phyloP scores from a whole-genome alignment of 805 yeast species.

The Yarrowia divulgata region DNA sequence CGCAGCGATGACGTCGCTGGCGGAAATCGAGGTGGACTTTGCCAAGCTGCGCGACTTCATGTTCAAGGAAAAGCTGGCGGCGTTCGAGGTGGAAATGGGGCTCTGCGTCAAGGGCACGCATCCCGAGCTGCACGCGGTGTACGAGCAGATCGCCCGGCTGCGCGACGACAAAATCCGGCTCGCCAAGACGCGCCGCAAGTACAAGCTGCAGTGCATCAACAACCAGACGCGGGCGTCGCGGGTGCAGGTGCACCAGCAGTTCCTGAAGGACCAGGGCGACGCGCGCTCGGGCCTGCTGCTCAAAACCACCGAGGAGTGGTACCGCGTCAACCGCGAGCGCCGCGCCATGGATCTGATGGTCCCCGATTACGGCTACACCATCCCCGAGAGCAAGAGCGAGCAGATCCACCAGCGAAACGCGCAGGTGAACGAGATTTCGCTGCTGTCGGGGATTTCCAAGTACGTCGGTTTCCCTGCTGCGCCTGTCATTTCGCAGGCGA shows the following conservation, averaged over 20 bases:
- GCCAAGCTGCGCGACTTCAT: conserved; percentile 84
- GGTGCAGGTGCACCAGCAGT: conserved; percentile 84
- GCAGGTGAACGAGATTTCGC: conserved; percentile 71
- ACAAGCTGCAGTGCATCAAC: conserved; percentile 77
- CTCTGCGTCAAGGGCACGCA: conserved; percentile 90
- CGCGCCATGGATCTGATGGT: conserved; percentile 73
- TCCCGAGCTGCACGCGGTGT: conserved; percentile 81
- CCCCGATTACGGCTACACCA: conserved; percentile 56
- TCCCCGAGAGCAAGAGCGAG: conserved; percentile 55
- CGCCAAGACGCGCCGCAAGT: conserved; percentile 61
- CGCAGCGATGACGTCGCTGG: conserved; percentile 73
- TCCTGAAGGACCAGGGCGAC: conserved; percentile 70
- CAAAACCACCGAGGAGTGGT: conserved; percentile 86
- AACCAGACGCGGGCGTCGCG: conserved; percentile 82
- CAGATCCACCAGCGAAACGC: conserved; percentile 73
- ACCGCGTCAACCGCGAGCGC: conserved; percentile 87
- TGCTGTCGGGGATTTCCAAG: conserved; percentile 68
- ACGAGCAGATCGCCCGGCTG: conserved; percentile 72
- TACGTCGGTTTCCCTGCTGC: conserved; percentile 85
- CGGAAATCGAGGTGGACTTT: conserved; percentile 83
- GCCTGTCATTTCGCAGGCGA: conserved; percentile 68
- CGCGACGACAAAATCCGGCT: conserved; percentile 71
- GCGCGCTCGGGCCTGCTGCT: conserved; percentile 68
- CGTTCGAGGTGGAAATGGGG: conserved; percentile 81
- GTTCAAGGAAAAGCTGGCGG: conserved; percentile 80